phyloP scores from a whole-genome alignment of 1,284 basidiomycete species.

The Caloboletus firmus region DNA sequence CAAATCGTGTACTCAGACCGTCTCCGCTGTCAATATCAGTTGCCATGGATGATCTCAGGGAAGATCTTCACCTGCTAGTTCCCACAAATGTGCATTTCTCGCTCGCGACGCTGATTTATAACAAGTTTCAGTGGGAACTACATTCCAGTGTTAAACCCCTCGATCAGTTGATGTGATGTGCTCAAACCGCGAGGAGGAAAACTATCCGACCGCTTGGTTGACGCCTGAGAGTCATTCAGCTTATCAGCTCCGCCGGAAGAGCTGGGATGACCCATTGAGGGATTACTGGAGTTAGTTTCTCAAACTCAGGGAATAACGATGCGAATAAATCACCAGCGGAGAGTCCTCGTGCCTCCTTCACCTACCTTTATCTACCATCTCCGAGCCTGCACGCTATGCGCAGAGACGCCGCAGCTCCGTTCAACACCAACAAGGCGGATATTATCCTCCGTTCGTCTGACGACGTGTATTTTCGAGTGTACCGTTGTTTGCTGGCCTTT shows the following conservation, averaged over 20 bases:
- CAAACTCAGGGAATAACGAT: constrained; percentile 4
- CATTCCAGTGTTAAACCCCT: neutral
- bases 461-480: constrained; percentile 37
- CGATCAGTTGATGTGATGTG: neutral
- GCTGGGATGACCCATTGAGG: neutral
- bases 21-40: neutral
- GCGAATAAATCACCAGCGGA: constrained; percentile 14
- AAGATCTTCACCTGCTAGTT: neutral
- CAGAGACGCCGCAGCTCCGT: constrained; percentile 27
- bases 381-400: constrained; percentile 15
- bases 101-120: neutral
- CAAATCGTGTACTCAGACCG: neutral
- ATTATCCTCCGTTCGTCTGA: constrained; percentile 40
- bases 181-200: neutral
- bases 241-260: neutral
- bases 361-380: neutral
- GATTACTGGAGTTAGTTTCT: neutral
- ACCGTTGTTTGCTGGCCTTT: constrained; percentile 35
- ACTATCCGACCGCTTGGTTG: neutral
- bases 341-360: neutral
- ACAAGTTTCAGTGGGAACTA: constrained; percentile 9
- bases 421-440: constrained; percentile 35
- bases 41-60: neutral
- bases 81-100: neutral
- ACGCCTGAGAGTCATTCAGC: constrained; percentile 9